Conservation (phyloP, 2,329 filamentous ascomycete genomes). For the Penicillium occitanis region DNA sequence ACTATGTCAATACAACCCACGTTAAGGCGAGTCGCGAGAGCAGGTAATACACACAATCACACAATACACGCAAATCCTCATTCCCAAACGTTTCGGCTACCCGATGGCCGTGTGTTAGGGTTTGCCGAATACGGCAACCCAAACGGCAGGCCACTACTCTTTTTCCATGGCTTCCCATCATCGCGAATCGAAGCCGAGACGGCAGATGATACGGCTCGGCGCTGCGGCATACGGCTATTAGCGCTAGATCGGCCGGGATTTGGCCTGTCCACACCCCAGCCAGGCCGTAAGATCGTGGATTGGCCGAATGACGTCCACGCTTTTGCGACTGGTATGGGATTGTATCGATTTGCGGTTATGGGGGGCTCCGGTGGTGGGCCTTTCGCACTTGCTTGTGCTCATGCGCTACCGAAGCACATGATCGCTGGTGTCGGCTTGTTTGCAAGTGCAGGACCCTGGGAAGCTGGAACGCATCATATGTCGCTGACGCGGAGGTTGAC, state of each 20-base stretch:
- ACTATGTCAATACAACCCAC: conserved; percentile 11
- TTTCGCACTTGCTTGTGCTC: conserved; percentile 50
- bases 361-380: conserved; percentile 51
- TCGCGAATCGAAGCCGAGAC: conserved; percentile 44
- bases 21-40: neutral
- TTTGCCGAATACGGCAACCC: conserved; percentile 46
- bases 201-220: conserved; percentile 35
- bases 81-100: conserved; percentile 27
- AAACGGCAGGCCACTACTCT: conserved; percentile 39
- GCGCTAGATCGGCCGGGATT: conserved; percentile 47
- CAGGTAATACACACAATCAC: neutral
- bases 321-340: conserved; percentile 42
- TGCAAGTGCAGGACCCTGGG: conserved; percentile 33
- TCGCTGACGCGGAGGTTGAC: conserved; percentile 27
- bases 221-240: conserved; percentile 42
- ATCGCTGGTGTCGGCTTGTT: conserved; percentile 16
- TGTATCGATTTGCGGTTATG: conserved; percentile 46
- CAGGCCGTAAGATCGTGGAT: conserved; percentile 40
- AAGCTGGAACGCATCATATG: conserved; percentile 34
- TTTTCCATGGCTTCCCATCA: conserved; percentile 47
- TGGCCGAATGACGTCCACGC: conserved; percentile 45
- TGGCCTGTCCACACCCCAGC: conserved; percentile 44
- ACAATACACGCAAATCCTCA: neutral
- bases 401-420: conserved; percentile 33
- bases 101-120: conserved; percentile 43